These are phyloP conservation scores for Phytophthora aleatoria DNA, from an alignment of 352 stramenopile species.

Conservation along the genomic window DNA sequence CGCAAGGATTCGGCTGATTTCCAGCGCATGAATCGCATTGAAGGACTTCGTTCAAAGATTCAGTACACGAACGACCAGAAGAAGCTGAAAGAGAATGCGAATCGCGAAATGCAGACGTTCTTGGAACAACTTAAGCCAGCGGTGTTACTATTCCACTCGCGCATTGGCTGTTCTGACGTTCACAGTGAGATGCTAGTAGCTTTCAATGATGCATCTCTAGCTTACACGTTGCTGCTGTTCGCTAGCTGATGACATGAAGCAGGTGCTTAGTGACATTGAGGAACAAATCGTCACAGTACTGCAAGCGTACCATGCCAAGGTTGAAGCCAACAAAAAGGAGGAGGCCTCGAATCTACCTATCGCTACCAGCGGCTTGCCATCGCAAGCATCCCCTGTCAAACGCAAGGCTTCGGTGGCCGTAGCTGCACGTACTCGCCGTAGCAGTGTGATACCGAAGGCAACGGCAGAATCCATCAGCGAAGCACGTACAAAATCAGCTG, in stretches of 20 bases:
- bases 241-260: conserved; percentile 74
- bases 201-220: background rate
- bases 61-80: conserved; percentile 74
- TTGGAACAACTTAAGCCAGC: conserved; percentile 67
- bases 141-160: conserved; percentile 63
- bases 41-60: conserved; percentile 64
- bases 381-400: conserved; percentile 20
- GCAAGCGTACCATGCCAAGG: conserved; percentile 72
- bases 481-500: conserved; percentile 14
- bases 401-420: conserved; percentile 23
- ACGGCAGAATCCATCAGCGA: conserved; percentile 10
- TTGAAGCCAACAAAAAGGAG: conserved; percentile 48
- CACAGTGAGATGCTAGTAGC: conserved; percentile 45
- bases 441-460: conserved; percentile 10
- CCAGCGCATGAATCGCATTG: conserved; percentile 77
- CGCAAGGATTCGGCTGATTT: conserved; percentile 83
- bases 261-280: conserved; percentile 77
- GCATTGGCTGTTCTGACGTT: conserved; percentile 73
- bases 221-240: conserved; percentile 4
- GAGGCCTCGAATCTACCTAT: conserved; percentile 8
- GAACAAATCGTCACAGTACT: conserved; percentile 71
- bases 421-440: conserved; percentile 15
- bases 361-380: conserved; percentile 7
- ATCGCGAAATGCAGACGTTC: conserved; percentile 69
- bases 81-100: conserved; percentile 79